A percentile compares a stretch with the other conserved stretches of the same genome.
Conservation (phyloP, 495 filamentous ascomycete genomes). For the Aspergillus diversus region DNA sequence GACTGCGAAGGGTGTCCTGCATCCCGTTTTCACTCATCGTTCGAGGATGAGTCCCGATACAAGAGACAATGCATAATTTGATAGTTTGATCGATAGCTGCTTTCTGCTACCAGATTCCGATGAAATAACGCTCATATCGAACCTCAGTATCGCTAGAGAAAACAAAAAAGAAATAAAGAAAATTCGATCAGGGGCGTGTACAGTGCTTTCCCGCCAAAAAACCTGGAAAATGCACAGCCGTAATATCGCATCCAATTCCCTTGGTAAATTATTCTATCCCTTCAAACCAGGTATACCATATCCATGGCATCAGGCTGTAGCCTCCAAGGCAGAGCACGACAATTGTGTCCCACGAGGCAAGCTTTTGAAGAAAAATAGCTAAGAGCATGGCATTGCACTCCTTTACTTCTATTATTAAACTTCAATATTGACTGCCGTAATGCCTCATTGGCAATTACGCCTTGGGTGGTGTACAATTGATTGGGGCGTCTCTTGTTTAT, state of each 20-base stretch:
- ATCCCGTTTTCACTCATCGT: constrained; percentile 7
- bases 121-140: not conserved
- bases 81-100: constrained; percentile 19
- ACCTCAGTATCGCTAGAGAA: not conserved
- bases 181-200: not conserved
- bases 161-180: not conserved
- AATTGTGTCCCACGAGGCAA: constrained; percentile 16
- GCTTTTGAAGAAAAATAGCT: not conserved
- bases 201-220: not conserved
- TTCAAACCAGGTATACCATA: not conserved
- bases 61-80: constrained; percentile 22
- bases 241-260: not conserved
- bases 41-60: constrained; percentile 10
- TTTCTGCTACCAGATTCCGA: constrained; percentile 11
- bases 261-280: not conserved
- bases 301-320: not conserved
- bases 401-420: constrained; percentile 16
- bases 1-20: constrained; percentile 1
- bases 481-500: not conserved
- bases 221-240: not conserved
- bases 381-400: not conserved
- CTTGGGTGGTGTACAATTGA: constrained; percentile 6
- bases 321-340: not conserved
- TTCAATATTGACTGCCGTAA: constrained; percentile 11
- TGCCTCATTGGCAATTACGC: constrained; percentile 12